phyloP scores from a whole-genome alignment of 306 rosid genomes.

The Ziziphus jujuba region DNA sequence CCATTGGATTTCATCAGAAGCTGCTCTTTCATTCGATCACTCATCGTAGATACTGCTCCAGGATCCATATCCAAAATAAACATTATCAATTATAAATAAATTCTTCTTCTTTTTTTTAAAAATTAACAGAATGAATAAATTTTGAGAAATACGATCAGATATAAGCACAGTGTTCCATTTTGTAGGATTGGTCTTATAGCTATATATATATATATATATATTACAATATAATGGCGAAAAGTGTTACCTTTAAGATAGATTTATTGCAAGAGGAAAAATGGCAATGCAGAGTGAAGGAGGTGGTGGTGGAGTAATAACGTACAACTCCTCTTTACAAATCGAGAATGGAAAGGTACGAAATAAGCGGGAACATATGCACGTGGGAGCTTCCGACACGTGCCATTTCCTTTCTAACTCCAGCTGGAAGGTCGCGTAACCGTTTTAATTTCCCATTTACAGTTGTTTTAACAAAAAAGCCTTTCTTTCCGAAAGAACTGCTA shows the following conservation, averaged over 20 bases:
- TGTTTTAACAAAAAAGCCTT: no score
- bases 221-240: no score
- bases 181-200: no score
- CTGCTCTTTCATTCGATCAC: background rate
- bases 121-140: background rate
- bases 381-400: background rate
- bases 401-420: background rate
- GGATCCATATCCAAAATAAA: constrained; percentile 5
- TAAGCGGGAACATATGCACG: background rate
- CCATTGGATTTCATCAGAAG: background rate
- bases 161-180: no score
- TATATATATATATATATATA: no score
- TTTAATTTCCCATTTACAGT: no score
- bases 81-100: background rate
- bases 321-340: background rate
- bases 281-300: background rate
- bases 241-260: no score
- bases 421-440: background rate
- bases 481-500: no score
- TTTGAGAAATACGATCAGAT: no score
- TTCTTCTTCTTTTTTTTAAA: background rate
- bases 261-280: background rate
- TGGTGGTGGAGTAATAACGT: background rate
- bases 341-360: background rate
- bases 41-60: constrained; percentile 1